These are phyloP conservation scores for Syzygium syzygioides DNA, from an alignment of 441 rosid genomes.

Conservation along the genomic window DNA sequence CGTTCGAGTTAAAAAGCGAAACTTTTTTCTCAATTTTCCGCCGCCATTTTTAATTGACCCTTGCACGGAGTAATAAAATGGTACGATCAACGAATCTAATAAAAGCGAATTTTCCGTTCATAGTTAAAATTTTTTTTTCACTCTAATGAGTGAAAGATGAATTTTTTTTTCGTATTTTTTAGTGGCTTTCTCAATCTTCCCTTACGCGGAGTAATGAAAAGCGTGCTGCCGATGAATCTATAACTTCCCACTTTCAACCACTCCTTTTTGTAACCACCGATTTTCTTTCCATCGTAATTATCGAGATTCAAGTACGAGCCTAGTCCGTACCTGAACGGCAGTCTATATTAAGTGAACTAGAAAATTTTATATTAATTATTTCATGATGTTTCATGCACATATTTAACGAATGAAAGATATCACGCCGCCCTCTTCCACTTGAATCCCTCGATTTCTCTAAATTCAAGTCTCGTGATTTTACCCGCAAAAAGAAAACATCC, in stretches of 20 bases:
- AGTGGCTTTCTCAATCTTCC: background rate
- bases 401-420: background rate
- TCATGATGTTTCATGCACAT: background rate
- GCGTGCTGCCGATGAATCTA: fast-evolving
- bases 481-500: background rate
- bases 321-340: background rate
- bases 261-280: fast-evolving
- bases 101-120: background rate
- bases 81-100: background rate
- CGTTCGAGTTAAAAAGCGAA: background rate
- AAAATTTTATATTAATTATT: background rate
- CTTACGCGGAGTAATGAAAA: background rate
- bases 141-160: background rate
- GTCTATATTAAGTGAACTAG: background rate
- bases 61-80: background rate
- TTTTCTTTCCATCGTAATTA: fast-evolving
- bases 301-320: background rate
- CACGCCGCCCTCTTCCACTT: background rate
- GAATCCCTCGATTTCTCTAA: background rate
- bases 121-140: no score
- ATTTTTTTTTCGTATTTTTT: background rate
- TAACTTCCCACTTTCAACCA: fast-evolving
- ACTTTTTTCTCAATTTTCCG: no score
- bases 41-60: background rate
- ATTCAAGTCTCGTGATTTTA: background rate